Percentiles rank a stretch among this genome's conserved stretches.
Evolutionary conservation across 768 basidiomycete species (phyloP).

Genomic region (Tephrocybe rancida): DNA sequence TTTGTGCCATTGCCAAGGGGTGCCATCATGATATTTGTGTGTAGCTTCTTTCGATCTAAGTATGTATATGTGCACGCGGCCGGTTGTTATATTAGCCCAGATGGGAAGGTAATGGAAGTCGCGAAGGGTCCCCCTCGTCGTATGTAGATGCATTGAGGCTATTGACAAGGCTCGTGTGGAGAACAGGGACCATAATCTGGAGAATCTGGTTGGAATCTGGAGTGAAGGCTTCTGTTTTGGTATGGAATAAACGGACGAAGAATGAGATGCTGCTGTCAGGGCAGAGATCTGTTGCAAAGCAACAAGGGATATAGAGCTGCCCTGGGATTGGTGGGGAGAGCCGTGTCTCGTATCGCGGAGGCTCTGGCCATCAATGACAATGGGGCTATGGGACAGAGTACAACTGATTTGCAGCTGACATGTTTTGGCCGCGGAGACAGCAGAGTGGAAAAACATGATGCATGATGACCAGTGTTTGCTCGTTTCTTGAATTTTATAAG

Average conservation of each 20-base stretch:
- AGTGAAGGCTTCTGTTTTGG: neutral
- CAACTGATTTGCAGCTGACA: neutral
- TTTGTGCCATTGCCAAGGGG: too few relatives aligned
- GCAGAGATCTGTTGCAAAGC: conserved; percentile 2
- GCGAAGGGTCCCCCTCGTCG: neutral
- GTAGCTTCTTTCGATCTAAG: conserved; percentile 11
- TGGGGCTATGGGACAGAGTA: too few relatives aligned
- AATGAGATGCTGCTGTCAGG: neutral
- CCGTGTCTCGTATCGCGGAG: too few relatives aligned
- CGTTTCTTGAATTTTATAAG: too few relatives aligned
- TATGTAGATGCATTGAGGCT: too few relatives aligned
- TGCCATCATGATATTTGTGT: conserved; percentile 9
- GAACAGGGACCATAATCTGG: conserved; percentile 13
- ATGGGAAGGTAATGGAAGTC: neutral
- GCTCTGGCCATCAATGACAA: too few relatives aligned
- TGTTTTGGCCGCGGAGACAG: neutral
- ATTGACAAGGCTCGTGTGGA: conserved; percentile 5
- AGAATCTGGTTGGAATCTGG: neutral
- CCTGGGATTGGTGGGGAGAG: too few relatives aligned
- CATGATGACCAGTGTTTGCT: too few relatives aligned
- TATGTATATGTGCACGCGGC: too few relatives aligned
- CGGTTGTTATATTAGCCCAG: too few relatives aligned
- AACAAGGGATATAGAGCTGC: neutral
- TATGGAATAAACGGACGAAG: neutral
- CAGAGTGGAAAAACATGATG: too few relatives aligned